Percentiles rank a stretch among this genome's conserved stretches.
These are phyloP conservation scores for Penicillium crystallinum DNA, from an alignment of 495 filamentous ascomycete species.

Conservation along the genomic window DNA sequence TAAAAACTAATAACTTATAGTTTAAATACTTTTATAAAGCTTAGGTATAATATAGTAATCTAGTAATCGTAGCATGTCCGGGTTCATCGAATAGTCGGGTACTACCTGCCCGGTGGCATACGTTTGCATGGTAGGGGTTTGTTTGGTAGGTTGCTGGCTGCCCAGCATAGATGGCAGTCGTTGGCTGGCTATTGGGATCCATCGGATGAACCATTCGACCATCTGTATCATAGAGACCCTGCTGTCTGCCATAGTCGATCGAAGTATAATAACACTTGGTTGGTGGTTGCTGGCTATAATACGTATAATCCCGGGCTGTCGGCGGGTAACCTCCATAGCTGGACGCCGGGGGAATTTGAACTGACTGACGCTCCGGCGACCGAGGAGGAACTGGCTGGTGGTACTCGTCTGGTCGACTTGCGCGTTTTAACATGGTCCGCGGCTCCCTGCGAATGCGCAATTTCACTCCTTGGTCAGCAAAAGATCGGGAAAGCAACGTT, in stretches of 20 bases:
- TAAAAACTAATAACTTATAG: too few species aligned
- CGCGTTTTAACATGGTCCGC: conserved; percentile 50
- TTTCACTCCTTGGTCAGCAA: conserved; percentile 92
- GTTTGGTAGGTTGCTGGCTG: conserved; percentile 36
- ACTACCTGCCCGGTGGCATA: conserved; percentile 39
- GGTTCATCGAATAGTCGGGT: conserved; percentile 41
- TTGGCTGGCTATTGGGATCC: conserved; percentile 36
- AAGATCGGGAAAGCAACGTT: conserved; percentile 84
- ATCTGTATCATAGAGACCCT: conserved; percentile 38
- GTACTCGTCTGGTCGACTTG: conserved; percentile 37
- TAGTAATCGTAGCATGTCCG: too few species aligned
- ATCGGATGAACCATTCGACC: conserved; percentile 36
- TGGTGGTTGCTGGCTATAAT: conserved; percentile 29
- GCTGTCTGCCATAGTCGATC: conserved; percentile 36
- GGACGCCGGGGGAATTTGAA: conserved; percentile 34
- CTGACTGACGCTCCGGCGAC: conserved; percentile 38
- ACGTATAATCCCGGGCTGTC: conserved; percentile 31
- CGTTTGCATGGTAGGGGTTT: conserved; percentile 31
- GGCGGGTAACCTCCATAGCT: conserved; percentile 35
- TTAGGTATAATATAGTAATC: too few species aligned
- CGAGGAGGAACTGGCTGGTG: conserved; percentile 32
- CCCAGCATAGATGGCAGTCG: conserved; percentile 33
- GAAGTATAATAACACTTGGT: conserved; percentile 42
- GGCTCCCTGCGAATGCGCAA: conserved; percentile 85
- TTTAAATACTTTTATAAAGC: too few species aligned